Evolutionary conservation across 1,284 basidiomycete species (phyloP).

Genomic region (Moniliophthora roreri): DNA sequence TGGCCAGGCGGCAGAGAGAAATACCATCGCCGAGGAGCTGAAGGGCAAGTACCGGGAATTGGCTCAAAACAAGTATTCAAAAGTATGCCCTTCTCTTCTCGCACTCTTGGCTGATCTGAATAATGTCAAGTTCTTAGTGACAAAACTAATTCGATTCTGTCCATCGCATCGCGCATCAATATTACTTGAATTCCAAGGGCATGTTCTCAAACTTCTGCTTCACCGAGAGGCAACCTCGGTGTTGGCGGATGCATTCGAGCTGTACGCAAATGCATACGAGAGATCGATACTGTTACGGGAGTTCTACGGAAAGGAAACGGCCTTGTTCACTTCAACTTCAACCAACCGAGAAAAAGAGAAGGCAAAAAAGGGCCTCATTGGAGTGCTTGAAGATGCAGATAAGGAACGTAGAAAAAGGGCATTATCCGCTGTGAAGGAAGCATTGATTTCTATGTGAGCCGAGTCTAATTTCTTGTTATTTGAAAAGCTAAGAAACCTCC

Average conservation of each 20-base stretch:
- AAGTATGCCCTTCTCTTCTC: constrained; percentile 45
- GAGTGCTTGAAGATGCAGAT: constrained; percentile 64
- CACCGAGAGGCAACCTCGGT: constrained; percentile 83
- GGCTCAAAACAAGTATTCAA: constrained; percentile 86
- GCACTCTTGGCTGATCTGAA: background rate
- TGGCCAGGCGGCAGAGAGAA: constrained; percentile 74
- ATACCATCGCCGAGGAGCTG: constrained; percentile 79
- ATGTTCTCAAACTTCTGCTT: constrained; percentile 72
- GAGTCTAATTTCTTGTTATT: background rate
- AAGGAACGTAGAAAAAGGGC: constrained; percentile 66
- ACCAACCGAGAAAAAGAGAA: constrained; percentile 60
- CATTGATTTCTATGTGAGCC: constrained; percentile 73
- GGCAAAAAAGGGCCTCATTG: constrained; percentile 63
- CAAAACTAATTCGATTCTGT: constrained; percentile 80
- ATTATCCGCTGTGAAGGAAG: constrained; percentile 68
- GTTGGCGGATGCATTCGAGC: constrained; percentile 84
- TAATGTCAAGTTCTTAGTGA: constrained; percentile 71
- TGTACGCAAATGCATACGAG: constrained; percentile 83
- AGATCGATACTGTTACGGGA: constrained; percentile 76
- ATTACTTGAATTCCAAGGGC: constrained; percentile 72
- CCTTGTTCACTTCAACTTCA: constrained; percentile 60
- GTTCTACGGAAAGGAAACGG: constrained; percentile 86
- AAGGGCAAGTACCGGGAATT: constrained; percentile 77
- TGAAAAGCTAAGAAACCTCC: background rate
- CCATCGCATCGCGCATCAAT: constrained; percentile 72